phyloP scores from a whole-genome alignment of 2,329 filamentous ascomycete species.

The Xylariales sp. region DNA sequence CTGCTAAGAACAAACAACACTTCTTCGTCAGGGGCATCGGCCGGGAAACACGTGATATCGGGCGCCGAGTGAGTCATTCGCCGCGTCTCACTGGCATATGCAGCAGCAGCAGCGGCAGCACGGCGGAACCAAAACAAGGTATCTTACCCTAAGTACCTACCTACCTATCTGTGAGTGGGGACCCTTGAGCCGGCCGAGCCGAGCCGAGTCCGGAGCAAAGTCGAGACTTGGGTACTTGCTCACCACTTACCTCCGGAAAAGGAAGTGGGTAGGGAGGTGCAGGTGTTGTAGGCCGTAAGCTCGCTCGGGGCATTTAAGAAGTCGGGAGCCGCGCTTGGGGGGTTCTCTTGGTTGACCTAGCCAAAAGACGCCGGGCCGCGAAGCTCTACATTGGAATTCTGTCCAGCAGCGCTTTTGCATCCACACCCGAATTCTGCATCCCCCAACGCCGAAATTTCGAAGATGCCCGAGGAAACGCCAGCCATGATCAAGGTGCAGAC shows the following conservation, averaged over 20 bases:
- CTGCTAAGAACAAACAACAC: not conserved
- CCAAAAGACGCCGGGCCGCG: not conserved
- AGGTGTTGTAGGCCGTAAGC: too few relatives aligned
- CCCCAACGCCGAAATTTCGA: not conserved
- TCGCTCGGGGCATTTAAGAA: not conserved
- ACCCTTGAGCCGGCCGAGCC: not conserved
- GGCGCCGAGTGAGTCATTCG: not conserved
- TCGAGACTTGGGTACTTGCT: too few relatives aligned
- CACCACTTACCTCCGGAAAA: too few relatives aligned
- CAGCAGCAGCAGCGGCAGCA: too few relatives aligned
- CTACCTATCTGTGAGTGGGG: not conserved
- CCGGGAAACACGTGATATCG: not conserved
- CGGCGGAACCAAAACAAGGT: not conserved
- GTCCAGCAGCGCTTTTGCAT: too few relatives aligned
- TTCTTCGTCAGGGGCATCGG: not conserved
- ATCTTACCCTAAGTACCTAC: too few relatives aligned
- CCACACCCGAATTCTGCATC: too few relatives aligned
- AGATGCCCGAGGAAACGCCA: conserved; percentile 10
- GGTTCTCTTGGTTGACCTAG: too few relatives aligned
- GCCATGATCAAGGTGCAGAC: conserved; percentile 34
- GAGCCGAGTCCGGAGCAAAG: not conserved
- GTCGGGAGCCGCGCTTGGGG: too few relatives aligned
- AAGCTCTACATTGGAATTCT: too few relatives aligned
- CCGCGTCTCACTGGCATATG: conserved; percentile 18
- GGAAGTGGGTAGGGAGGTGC: too few relatives aligned